Base-by-base conservation (phyloP, 257 asterid species). In the Rubia yunnanensis region DNA sequence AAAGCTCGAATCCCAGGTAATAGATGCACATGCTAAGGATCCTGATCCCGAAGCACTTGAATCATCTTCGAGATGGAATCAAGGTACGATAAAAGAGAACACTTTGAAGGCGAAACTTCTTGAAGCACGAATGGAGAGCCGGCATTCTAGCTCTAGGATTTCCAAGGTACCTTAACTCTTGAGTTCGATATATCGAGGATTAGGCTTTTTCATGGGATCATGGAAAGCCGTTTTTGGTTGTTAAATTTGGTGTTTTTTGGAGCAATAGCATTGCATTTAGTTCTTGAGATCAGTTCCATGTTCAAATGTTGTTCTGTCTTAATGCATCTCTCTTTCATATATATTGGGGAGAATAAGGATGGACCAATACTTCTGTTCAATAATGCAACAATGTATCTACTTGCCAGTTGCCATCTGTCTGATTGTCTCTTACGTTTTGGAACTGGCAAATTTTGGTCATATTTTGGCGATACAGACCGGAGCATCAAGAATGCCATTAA, bases 91-190 rank as follows among this genome's bases (percentile, higher is more conserved):
- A 20, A 85, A 76, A 68, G 84, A 84, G 1, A 81, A 81, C 66
- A 86, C 95, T 46, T 74, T 92, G 81, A 81, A 80, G 85, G 96
- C 89, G 13, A 87, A 81, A 86, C 80, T 92, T 77, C 86, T 87
- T 22, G 96, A 92, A 76, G 96, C 98, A 18, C 83, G 98, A 78
- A 55, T 81, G 5, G 88, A 78, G 66, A 74, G 78, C 56, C 86
- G 72, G 72, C 83, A 73, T 49, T 69, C 79, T 65, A 84, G 78
- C 26, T 41, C 74, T 38, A 78, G 83, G 54, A 60, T 71, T 54
- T 61, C 81, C 49, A 78, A 74, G 65, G 84, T 81, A 66, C 72
- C 35, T 60, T 76, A 70, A 46, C 74, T 53, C 70, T 35, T 56
- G 64, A 15, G 5, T 41, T 36, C 36, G 36, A 32, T 32, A 14